Evolutionary conservation across 768 basidiomycete species (phyloP).

Genomic region (Clathrus columnatus): DNA sequence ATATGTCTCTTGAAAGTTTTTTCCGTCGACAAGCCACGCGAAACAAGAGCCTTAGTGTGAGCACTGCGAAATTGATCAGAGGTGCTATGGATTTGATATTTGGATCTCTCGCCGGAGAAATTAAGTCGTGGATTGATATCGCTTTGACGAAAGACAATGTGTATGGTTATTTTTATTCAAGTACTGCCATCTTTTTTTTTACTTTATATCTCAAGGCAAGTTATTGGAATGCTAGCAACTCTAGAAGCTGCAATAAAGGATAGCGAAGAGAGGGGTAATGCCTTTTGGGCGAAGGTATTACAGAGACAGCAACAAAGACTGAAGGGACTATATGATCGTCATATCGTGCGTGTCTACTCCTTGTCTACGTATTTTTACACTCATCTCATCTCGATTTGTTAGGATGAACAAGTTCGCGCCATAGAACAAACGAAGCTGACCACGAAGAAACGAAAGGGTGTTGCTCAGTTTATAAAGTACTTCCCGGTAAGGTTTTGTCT

Average conservation of each 20-base stretch:
- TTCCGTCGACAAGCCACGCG: constrained; percentile 88
- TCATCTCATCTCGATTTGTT: constrained; percentile 2
- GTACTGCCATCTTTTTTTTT: no score
- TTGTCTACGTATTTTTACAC: constrained; percentile 15
- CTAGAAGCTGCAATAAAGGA: constrained; percentile 72
- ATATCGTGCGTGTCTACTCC: constrained; percentile 21
- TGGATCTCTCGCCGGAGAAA: constrained; percentile 77
- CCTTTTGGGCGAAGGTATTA: constrained; percentile 60
- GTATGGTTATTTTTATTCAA: constrained; percentile 47
- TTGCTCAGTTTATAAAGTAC: constrained; percentile 84
- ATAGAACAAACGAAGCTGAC: constrained; percentile 89
- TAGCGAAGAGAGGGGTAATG: constrained; percentile 63
- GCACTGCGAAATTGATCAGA: constrained; percentile 72
- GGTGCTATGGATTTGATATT: constrained; percentile 93
- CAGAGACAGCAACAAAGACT: constrained; percentile 78
- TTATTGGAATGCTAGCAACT: constrained; percentile 72
- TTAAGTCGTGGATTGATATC: constrained; percentile 78
- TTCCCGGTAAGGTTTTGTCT: constrained; percentile 73
- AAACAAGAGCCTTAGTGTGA: constrained; percentile 51
- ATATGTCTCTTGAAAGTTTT: constrained; percentile 89
- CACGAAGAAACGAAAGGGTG: constrained; percentile 87
- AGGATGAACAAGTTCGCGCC: constrained; percentile 81
- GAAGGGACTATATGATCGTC: constrained; percentile 68
- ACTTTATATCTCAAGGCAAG: constrained; percentile 47
- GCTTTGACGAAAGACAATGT: constrained; percentile 67